Base-by-base conservation (phyloP, 2,329 filamentous ascomycete species). In the Ophiostoma ips region DNA sequence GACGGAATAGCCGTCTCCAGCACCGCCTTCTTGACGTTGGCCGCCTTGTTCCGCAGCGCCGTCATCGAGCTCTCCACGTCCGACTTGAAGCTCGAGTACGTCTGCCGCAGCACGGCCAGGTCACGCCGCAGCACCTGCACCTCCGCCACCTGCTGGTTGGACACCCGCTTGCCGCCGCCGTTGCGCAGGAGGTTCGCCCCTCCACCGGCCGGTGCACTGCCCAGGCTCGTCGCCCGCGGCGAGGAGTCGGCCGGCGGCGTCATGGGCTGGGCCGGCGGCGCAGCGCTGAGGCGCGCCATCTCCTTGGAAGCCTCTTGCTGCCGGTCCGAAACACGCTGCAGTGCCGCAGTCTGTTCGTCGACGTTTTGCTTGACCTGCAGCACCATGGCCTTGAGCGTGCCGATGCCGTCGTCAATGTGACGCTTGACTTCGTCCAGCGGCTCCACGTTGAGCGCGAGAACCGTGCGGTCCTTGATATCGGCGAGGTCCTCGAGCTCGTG, bases 361-460 rank as follows among this genome's bases (percentile, higher is more conserved):
- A 98, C 75, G 40, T 85, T 83, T 49, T 84, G 83, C 64, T 84
- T 87, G 52, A 98, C 80, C 51, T 86, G 82, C 58, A 94, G 84
- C n/a, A 98, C 81, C 30, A 95, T 76, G 51, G 80, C 78, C 56
- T 83, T 86, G 46, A 98, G 71, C 7, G 83, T 80, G 10, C 83
- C 82, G 47, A 98, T 73, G 38, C 89, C 87, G 56, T 98, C 90
- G 56, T 98, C 92, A 56, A 98, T 88, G 61, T 96, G 92, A 46
- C 82, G 81, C 68, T 96, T 96, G 35, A 98, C 89, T 65, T 98
- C 92, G 62, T 98, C 92, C 5, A 98, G 74, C 15, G 83, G 78
- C 61, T 98, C 92, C 1, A 96, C 76, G 58, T 98, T 98, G 38
- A 98, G 71, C 0, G 92, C 94, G n/a, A 98, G 72, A 1, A 98